Base-by-base conservation (phyloP, 192 early-diverging fungal genomes). In the Coemansia sp. region DNA sequence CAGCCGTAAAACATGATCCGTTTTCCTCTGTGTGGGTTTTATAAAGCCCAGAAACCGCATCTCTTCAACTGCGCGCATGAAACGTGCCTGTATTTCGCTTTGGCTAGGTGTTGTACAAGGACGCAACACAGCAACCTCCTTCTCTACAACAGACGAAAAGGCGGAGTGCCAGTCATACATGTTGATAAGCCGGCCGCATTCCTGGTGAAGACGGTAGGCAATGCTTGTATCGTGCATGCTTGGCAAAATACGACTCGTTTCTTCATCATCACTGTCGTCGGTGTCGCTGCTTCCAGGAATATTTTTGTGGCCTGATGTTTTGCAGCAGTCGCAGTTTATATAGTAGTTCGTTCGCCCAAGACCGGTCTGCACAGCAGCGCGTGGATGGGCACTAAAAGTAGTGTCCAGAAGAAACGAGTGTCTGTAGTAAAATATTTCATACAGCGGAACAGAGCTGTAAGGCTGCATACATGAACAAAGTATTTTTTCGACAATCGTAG, bases 151-250 rank as follows among this genome's bases (percentile, higher is more conserved):
- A n/a, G 86, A 85, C 12, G 87, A 80, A 82, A 99, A 99, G 9
- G 92, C 90, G 46, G 87, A 80, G 67, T 89, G 95, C 92, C 92
- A 93, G 74, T 99, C 97, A 69, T 90, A 92, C 47, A 98, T 73
- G 70, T 99, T 98, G 76, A 99, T 96, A 85, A 98, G 78, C 63
- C 91, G 86, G 4, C 95, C 94, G 73, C 92, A 98, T 64, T 98
- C 95, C 7, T 91, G 82, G 78, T 97, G 94, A 12, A 98, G 84
- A 51, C 90, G 88, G 72, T 99, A 99, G 8, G 92, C 76, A 43
- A 98, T 92, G 78, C 89, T 91, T 0, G 90, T 93, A 74, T 99
- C 97, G 55, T 92, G 84, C 72, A 91, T 86, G 37, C 85, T 88
- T 1, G 89, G 83, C 59, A 83, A 46, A 19, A 96, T 71, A 54